Percentiles rank a stretch among this genome's conserved stretches.
phyloP scores from a whole-genome alignment of 2,329 filamentous ascomycete species.

The Calonectria pteridis region DNA sequence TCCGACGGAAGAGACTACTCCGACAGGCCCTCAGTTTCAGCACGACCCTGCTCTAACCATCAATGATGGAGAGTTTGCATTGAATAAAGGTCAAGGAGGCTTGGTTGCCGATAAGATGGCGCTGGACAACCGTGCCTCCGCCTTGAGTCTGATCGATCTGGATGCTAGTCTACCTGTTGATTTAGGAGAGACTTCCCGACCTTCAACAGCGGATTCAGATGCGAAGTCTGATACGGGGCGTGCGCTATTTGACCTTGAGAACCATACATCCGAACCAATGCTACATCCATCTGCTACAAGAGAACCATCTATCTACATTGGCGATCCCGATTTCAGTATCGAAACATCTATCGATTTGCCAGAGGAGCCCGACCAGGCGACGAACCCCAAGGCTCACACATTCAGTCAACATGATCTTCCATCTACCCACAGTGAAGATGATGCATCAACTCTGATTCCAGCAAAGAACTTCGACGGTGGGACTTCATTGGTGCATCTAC shows the following conservation, averaged over 20 bases:
- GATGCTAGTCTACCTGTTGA: conserved; percentile 67
- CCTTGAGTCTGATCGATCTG: conserved; percentile 64
- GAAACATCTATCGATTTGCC: not conserved
- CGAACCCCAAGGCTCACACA: not conserved
- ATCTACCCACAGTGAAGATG: conserved; percentile 67
- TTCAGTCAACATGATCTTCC: not conserved
- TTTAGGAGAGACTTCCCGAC: conserved; percentile 63
- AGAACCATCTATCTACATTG: conserved; percentile 69
- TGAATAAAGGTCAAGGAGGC: conserved; percentile 66
- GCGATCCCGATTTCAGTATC: not conserved
- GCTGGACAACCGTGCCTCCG: conserved; percentile 56
- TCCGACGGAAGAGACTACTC: conserved; percentile 63
- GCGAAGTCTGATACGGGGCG: conserved; percentile 67
- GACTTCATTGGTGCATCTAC: not conserved
- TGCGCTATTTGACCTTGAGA: conserved; percentile 72
- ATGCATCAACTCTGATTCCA: conserved; percentile 64
- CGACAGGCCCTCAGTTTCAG: conserved; percentile 66
- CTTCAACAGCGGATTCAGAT: conserved; percentile 72
- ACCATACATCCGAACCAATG: conserved; percentile 69
- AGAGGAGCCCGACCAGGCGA: not conserved
- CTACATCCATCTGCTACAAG: conserved; percentile 53
- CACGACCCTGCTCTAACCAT: conserved; percentile 59
- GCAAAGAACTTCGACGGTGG: conserved; percentile 51
- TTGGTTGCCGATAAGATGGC: conserved; percentile 52
- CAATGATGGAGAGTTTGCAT: conserved; percentile 48